Evolutionary conservation across 2,329 filamentous ascomycete species (phyloP).

Genomic region (Colletotrichum euphorbiae): DNA sequence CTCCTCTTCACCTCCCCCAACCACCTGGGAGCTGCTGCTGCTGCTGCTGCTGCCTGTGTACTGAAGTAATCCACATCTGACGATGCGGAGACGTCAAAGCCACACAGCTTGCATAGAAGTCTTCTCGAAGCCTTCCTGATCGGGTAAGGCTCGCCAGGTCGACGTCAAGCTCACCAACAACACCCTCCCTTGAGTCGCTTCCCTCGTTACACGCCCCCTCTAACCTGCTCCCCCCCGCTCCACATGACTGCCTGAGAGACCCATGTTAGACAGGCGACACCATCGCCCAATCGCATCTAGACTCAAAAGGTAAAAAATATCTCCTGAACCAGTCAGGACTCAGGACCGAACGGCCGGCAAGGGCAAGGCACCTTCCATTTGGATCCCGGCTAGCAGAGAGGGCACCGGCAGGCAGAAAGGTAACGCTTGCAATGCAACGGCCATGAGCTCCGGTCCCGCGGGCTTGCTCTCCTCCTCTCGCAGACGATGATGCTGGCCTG

Average conservation of each 20-base stretch:
- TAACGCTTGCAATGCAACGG: slow-evolving; percentile 3
- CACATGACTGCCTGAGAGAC: slow-evolving; percentile 32
- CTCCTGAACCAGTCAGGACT: slow-evolving; percentile 11
- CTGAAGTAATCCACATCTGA: slow-evolving; percentile 4
- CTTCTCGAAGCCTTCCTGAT: slow-evolving; percentile 37
- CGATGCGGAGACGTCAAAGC: slow-evolving; percentile 33
- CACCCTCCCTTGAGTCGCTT: background rate
- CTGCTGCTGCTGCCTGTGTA: background rate
- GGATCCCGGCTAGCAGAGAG: background rate
- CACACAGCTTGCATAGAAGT: slow-evolving; percentile 31
- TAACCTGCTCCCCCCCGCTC: slow-evolving; percentile 16
- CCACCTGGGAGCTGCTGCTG: slow-evolving; percentile 8
- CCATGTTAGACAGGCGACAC: slow-evolving; percentile 5
- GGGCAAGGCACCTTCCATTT: slow-evolving; percentile 17
- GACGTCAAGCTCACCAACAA: slow-evolving; percentile 3
- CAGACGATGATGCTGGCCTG: background rate
- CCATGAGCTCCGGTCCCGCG: background rate
- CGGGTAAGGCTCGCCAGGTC: slow-evolving; percentile 14
- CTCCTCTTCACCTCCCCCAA: background rate
- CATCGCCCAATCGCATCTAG: slow-evolving; percentile 24
- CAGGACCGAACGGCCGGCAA: background rate
- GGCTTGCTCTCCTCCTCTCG: background rate
- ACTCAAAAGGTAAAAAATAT: slow-evolving; percentile 15
- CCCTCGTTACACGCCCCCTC: slow-evolving; percentile 1
- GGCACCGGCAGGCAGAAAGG: background rate